Evolutionary conservation across 345 rosid species (phyloP), one percentile per base, ranked within the genome.

Genomic region (Pseudoturritis turrita): DNA sequence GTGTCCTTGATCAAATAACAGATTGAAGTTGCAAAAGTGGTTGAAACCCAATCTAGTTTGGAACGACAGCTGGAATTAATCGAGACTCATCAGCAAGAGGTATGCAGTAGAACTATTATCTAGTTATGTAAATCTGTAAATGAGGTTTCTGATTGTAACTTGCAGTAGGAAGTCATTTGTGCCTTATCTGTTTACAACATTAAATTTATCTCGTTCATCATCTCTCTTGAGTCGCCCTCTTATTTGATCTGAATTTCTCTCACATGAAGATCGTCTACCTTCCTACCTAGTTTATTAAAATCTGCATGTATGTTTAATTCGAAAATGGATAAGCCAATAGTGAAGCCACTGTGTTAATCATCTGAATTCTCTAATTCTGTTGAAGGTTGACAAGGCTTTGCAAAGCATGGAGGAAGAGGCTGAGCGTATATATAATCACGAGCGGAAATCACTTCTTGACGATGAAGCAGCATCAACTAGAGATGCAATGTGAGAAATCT

Each of bases 1-100:
- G 71, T 57, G 25, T 52, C 29, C 23, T 55, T 59, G 35, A 55
- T 55, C 65, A 40, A 76, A 58, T 23, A 55, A 74, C 83, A 95
- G 98, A 88, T 86, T 85, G 98, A 95, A 85, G 96, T 91, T 74
- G 98, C 96, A 61, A 91, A 91, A 86, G 99, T 91, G 80, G 99
- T 92, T 52, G 96, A 95, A 81, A 88, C 89, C 3, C 98, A 95
- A 83, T 78, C 86, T 55, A 81, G 83, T 63, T 70, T 95, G 82
- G 99, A 95, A 59, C 80, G 93, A 51, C 94, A 87, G 76, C 78
- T 95, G 78, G 99, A 91, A 80, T 85, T 95, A 74, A 89, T 92
- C 57, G 97, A 95, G 80, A 95, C 99, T 76, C 99, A 95, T 79
- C 99, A 91, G 62, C 88, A 85, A 70, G 99, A 95, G 96, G 99